Base-by-base conservation (phyloP, 192 early-diverging fungal species). In the Coemansia erecta region DNA sequence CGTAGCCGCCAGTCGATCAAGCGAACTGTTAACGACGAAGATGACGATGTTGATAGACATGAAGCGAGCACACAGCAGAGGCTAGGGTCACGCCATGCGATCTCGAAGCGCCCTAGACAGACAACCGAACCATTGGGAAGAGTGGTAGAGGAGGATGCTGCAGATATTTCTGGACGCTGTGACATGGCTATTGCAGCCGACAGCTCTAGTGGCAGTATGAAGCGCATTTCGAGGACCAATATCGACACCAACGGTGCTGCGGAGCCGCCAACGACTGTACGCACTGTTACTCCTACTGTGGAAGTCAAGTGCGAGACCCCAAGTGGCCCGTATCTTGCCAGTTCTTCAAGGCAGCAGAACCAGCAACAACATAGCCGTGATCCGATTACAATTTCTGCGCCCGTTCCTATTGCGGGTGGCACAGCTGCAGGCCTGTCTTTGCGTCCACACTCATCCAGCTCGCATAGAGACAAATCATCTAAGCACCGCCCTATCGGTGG, bases 21-120 rank as follows among this genome's bases (percentile, higher is more conserved):
- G 53, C 64, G 64, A 21, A n/a, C 57, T 11, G 53, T 61, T 35
- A 52, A 63, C 26, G 64, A 66, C 33, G 57, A 66, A 10, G 63
- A 73, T 19, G 60, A 73, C 12, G 70, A 65, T 22, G 58, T 56
- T 9, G 33, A 56, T n/a, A 53, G 28, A 31, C 28, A 5, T 31
- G 7, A 7, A 7, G 2, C 28, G 2, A 37, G 18, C 26, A 15
- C 15, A 5, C 61, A 23, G 3, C 31, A 41, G 4, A 35, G 28
- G 15, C 31, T 26, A 19, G 40, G 44, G 13, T 46, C 37, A 23
- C 52, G 41, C 14, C 53, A 37, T 2, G 43, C 35, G 26, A 21
- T 8, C 35, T 23, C 58, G 37, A 68, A 68, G 47, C 58, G 58
- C 14, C 15, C 66, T 17, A 50, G 22, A 28, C 26, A 52, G 21